Base-by-base conservation (phyloP, 2,329 filamentous ascomycete genomes). In the Fusarium liriodendri region DNA sequence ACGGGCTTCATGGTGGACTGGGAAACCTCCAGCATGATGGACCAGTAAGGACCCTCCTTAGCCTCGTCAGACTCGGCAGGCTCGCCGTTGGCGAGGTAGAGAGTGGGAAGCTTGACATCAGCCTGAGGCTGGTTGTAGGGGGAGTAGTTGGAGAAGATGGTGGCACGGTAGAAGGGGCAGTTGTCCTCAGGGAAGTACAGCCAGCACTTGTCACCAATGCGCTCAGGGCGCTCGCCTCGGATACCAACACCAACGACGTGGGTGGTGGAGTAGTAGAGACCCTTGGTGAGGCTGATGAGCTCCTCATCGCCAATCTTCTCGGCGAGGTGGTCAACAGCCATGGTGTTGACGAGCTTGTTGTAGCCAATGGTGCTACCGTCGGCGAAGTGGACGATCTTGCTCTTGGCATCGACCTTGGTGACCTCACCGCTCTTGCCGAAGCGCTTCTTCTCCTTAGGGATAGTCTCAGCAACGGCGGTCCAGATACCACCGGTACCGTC, bases 61-160 rank as follows among this genome's bases (percentile, higher is more conserved):
- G 94, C 86, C 80, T 94, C 91, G 60, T 87, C 88, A 78, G 90
- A 94, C 71, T 88, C 84, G 67, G 95, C 90, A 87, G 95, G 94
- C 84, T 91, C 93, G 83, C 97, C 97, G 79, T 98, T 89, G 67
- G 93, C 97, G 47, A 95, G 89, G 83, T 95, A 93, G 78, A 95
- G 86, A 25, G 97, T 98, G 42, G 95, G 91, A 66, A 99, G 91
- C 89, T 97, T 97, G 82, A 89, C 92, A 67, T 92, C 91, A 69
- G 91, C 88, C 76, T 94, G 87, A 37, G 97, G 97, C 87, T 98
- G 97, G 89, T 99, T 99, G 91, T 97, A 92, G 62, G 96, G 97
- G 25, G 97, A 98, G 90, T 99, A 99, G 91, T 99, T 99, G 85
- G 96, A 98, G 91, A 99, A 99, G 87, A 99, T 98, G 82, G 97